Conservation (phyloP, 495 filamentous ascomycete species). For the Daldinia vernicosa region DNA sequence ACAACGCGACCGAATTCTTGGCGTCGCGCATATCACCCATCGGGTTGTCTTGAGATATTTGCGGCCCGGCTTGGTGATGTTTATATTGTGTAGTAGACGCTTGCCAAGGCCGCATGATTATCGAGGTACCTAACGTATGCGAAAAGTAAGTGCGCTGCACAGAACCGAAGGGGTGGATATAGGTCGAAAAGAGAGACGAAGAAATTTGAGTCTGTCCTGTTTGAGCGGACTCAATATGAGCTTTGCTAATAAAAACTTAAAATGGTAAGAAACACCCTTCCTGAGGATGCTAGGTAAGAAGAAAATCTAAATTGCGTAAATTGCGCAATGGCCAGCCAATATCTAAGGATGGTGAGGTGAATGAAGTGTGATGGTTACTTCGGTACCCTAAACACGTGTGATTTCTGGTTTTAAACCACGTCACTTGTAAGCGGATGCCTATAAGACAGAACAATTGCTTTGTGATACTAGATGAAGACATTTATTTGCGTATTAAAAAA, state of each 20-base stretch:
- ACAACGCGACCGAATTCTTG: conserved; percentile 41
- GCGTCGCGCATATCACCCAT: conserved; percentile 45
- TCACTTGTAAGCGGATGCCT: conserved; percentile 4
- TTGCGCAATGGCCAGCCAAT: conserved; percentile 29
- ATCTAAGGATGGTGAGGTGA: conserved; percentile 9
- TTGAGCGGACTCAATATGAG: conserved; percentile 2
- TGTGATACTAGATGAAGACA: conserved; percentile 35
- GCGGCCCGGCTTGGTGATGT: background rate
- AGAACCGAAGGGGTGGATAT: background rate
- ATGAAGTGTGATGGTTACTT: conserved; percentile 12
- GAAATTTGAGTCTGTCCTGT: background rate
- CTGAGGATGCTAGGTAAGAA: conserved; percentile 8
- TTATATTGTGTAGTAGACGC: background rate
- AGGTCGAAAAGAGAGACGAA: conserved; percentile 7
- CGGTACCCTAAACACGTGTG: conserved; percentile 14
- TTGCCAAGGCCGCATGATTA: conserved; percentile 19
- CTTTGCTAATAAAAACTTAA: conserved; percentile 17
- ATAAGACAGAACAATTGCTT: conserved; percentile 27
- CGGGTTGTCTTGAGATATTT: conserved; percentile 10
- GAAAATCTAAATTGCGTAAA: conserved; percentile 9
- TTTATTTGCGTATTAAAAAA: conserved; percentile 23
- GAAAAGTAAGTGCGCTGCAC: conserved; percentile 10
- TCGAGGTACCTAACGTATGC: background rate
- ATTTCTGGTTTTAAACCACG: conserved; percentile 10
- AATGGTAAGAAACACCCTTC: conserved; percentile 17